A percentile compares a stretch with the other conserved stretches of the same genome.
These are phyloP conservation scores for Rhodotorula sp. DNA, from an alignment of 1,284 basidiomycete genomes.

Conservation along the genomic window DNA sequence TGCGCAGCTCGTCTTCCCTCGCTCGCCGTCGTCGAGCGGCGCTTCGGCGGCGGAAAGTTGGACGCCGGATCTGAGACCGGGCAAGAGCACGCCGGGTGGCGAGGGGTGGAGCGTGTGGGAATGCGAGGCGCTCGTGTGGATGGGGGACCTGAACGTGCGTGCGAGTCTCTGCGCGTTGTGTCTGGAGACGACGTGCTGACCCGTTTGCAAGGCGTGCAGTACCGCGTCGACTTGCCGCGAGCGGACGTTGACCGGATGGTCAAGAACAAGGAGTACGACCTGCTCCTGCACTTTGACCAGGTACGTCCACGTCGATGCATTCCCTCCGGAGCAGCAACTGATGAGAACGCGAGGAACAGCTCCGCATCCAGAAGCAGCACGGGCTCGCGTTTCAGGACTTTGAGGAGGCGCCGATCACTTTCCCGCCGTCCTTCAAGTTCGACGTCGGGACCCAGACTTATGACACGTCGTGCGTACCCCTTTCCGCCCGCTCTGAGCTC, in stretches of 20 bases:
- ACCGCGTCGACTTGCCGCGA: slow-evolving; percentile 87
- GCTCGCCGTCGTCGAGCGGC: background rate
- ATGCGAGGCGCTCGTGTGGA: slow-evolving; percentile 65
- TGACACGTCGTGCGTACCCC: slow-evolving; percentile 60
- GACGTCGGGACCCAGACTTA: slow-evolving; percentile 74
- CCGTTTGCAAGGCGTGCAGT: slow-evolving; percentile 56
- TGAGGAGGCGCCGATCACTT: slow-evolving; percentile 32
- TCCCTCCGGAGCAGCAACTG: background rate
- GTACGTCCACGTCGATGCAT: background rate
- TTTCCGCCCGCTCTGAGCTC: background rate
- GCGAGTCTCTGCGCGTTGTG: background rate
- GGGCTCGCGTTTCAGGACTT: slow-evolving; percentile 38
- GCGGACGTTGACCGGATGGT: slow-evolving; percentile 75
- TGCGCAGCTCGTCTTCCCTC: slow-evolving; percentile 68
- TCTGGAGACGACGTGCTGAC: too few relatives aligned
- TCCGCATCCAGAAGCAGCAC: slow-evolving; percentile 30
- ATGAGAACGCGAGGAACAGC: slow-evolving; percentile 10
- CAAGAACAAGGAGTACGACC: slow-evolving; percentile 63
- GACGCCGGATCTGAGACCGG: slow-evolving; percentile 23
- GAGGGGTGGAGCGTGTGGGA: slow-evolving; percentile 31
- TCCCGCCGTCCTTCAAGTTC: slow-evolving; percentile 91
- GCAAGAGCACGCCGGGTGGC: background rate
- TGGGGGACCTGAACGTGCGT: slow-evolving; percentile 52
- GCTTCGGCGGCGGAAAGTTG: slow-evolving; percentile 5
- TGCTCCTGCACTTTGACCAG: slow-evolving; percentile 73